Evolutionary conservation across 129 eudicot species (phyloP), one percentile per base, ranked within the genome.

Genomic region (Tagetes patula): DNA sequence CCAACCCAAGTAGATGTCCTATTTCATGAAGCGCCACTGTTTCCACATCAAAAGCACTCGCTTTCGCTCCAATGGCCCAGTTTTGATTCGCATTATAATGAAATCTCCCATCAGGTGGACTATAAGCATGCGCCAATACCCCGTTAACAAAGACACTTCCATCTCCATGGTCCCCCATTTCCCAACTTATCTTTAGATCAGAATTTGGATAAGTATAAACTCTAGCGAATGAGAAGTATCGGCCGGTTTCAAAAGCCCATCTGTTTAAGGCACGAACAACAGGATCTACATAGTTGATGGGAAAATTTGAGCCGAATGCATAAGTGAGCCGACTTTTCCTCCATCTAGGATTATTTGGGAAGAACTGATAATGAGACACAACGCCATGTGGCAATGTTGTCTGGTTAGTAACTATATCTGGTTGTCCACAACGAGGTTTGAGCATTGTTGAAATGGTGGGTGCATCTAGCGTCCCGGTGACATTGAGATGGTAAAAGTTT

Each of bases 1-100:
- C 6, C 59, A 73, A 73, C 59, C 77, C 77, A 13, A 73, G 68
- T 14, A 73, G 39, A 60, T 73, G 77, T 34, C 77, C 77, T 34
- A 73, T 50, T 49, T 69, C 74, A 69, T 69, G 62, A 69, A 69
- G 47, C 1, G 62, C 74, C 62, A 69, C 62, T 1, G 69, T 33
- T 13, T 61, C 70, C n/a, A 61, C 8, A 61, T 73, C 77, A 14
- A 6, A 9, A 27, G 13, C 62, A 63, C 13, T 39, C 0, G 40
- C 8, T 8, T 27, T 10, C 2, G 46, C 47, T 49, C 77, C 77
- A 14, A 2, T 11, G 0, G 69, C 60, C 77, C 70, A 73, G 2
- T 8, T 60, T 6, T 32, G 20, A 42, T 60, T n/a, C 3, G 43
- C 58, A 9, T 73, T 46, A 12, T 12, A 73, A 60, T 73, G 61